A percentile compares a stretch with the other conserved stretches of the same genome.
Evolutionary conservation across 2,329 filamentous ascomycete genomes (phyloP).

Genomic region (Macrophomina phaseolina): DNA sequence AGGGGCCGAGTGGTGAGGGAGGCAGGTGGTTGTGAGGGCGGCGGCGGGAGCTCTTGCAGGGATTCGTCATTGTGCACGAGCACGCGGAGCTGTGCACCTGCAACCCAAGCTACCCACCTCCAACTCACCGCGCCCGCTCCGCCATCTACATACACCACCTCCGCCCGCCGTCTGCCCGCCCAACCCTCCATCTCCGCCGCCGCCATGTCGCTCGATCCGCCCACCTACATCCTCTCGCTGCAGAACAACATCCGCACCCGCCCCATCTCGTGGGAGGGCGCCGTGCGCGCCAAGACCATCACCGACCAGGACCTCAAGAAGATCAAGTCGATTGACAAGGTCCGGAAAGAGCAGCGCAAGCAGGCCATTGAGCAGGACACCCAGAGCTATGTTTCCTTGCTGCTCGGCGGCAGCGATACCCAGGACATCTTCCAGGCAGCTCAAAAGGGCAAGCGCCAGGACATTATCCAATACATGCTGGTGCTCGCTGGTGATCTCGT

Average conservation of each 20-base stretch:
- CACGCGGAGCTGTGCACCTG: constrained; percentile 23
- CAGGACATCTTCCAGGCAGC: constrained; percentile 79
- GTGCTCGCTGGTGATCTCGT: constrained; percentile 88
- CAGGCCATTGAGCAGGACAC: constrained; percentile 81
- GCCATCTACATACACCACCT: constrained; percentile 7
- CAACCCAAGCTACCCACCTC: constrained; percentile 27
- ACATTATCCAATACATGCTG: constrained; percentile 94
- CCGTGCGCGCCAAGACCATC: constrained; percentile 89
- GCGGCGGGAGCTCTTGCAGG: constrained; percentile 22
- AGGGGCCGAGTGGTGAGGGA: neutral
- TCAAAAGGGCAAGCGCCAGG: constrained; percentile 75
- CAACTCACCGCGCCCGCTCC: constrained; percentile 2
- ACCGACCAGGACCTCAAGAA: constrained; percentile 92
- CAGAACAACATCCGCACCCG: constrained; percentile 97
- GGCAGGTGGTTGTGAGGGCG: neutral
- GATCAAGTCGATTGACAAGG: constrained; percentile 96
- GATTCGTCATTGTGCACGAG: constrained; percentile 27
- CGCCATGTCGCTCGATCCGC: constrained; percentile 87
- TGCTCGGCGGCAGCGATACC: constrained; percentile 71
- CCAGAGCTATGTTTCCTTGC: constrained; percentile 77
- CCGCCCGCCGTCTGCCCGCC: constrained; percentile 9
- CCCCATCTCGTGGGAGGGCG: constrained; percentile 97
- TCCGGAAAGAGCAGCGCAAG: constrained; percentile 87
- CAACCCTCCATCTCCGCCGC: constrained; percentile 27
- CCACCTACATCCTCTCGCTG: constrained; percentile 83